Base-by-base conservation (phyloP, 805 yeast genomes). In the Jamesozyma spencerorum region DNA sequence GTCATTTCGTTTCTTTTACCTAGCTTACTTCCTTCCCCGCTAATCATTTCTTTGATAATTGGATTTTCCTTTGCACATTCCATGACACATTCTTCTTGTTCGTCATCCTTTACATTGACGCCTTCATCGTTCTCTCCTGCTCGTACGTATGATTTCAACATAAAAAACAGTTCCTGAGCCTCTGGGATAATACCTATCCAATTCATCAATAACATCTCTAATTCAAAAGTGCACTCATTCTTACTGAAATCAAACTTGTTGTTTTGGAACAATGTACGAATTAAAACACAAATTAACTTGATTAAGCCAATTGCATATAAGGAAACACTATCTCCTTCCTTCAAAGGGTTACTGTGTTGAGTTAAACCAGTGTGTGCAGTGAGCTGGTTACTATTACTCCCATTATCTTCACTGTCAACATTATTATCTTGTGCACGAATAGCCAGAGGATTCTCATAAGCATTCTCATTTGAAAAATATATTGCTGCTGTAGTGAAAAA, bases 171-270 rank as follows among this genome's bases (percentile, higher is more conserved):
- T 33, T 69, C 72, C 45, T 79, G 67, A 0, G 87, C 86, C 39
- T 77, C 84, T 0, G 81, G 79, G 0, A 77, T 47, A 2, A 64
- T 64, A 4, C 81, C 79, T 28, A 81, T 72, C 85, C 85, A 80
- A 41, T 72, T 74, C 46, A 81, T 68, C 37, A 81, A 59, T 28
- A 81, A 61, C 7, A 75, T 69, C 48, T 78, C 81, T 18, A 81
- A 54, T 47, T 79, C 85, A 40, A 75, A 68, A 7, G 69, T 63
- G 51, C 75, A 79, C 46, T 79, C 83, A 12, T 71, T 66, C 34
- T 68, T 66, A 27, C 63, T 63, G 17, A 75, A 54, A 28, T 65
- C 64, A 34, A 77, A 66, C 47, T 74, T 55, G 0, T 66, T 68
- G 40, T 69, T 60, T 18, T 61, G 63, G 14, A 74, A 63, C 34